Base-by-base conservation (phyloP, 2,329 filamentous ascomycete genomes). In the Aspergillus novofumigatus region DNA sequence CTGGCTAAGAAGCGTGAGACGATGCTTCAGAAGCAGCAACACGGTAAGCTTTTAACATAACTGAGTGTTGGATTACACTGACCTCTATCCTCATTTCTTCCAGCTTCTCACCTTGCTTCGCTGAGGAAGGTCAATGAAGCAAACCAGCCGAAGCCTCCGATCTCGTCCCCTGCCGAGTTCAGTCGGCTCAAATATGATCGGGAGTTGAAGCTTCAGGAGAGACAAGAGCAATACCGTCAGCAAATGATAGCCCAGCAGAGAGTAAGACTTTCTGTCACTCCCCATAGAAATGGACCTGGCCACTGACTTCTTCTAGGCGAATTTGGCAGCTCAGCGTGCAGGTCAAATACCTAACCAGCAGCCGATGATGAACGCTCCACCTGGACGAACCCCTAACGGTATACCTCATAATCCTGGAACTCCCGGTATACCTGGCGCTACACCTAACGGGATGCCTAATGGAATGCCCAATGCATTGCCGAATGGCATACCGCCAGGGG, bases 1-100 rank as follows among this genome's bases (percentile, higher is more conserved):
- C 75, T 96, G 50, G 92, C 92, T 0, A 95, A 96, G 80, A 97
- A 97, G 76, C 86, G 93, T 26, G 94, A 99, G 75, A 89, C 89
- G 10, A 83, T 85, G 26, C 79, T 86, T 28, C 91, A 94, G 70
- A 97, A 97, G 78, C 90, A 94, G 70, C 89, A 93, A 69, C 91
- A 97, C 70, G 81, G 80, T 81, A 73, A 71, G 73, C 59, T 50
- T 25, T 23, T 2, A 23, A 42, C 17, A 9, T 28, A 14, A 9
- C 9, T 8, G 17, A 41, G 3, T 17, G 4, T 55, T 11, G 11
- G 51, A 35, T 42, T 17, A 17, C 2, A 11, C 21, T 44, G 38
- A 56, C 61, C 52, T 60, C 51, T 20, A 11, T 25, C 20, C 21
- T 20, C 57, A 29, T 56, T 50, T 52, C 8, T 23, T 49, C 6